Evolutionary conservation across 202 grass and related monocot species (phyloP), one percentile per base, ranked within the genome.

Genomic region (Zizania palustris): DNA sequence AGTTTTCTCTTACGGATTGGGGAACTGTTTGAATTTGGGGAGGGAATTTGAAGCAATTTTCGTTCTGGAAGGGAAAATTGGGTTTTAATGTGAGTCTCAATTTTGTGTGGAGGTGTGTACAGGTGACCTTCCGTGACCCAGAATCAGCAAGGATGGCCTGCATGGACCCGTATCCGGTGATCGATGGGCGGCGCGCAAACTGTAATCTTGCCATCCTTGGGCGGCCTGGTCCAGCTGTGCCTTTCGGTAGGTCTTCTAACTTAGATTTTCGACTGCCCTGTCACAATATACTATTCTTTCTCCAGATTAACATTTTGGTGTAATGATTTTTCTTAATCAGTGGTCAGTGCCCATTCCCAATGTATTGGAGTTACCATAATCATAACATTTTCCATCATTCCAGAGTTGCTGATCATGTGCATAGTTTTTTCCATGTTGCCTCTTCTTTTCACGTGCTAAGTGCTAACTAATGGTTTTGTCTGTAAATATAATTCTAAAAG

Each of bases 171-270:
- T 81, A 82, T 69, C 91, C 91, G 1, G 75, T 93, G 44, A 90
- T 93, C 0, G 88, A 93, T 0, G 88, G 91, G 18, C 49, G 91
- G 36, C 88, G 85, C 7, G 91, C 88, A 3, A 93, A 93, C 39
- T 90, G 91, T 67, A 93, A 93, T 65, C 86, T 93, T 45, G 91
- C 91, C 67, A 81, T 90, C 46, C 77, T 86, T 45, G 91, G 91
- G 57, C 80, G 95, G n/a, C 85, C 89, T 85, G 87, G 80, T 6
- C 89, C 91, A 75, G 80, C 80, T 79, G 12, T 90, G 59, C 74
- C 91, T 45, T 94, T 78, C 22, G 85, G 95, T 97, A 86, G 54
- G 77, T 77, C 77, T 87, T 18, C 62, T 71, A 50, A 84, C 67
- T 74, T 53, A 48, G 75, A n/a, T 57, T 82, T 82, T 37, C 15